phyloP scores from a whole-genome alignment of 139 green algal species.

The Ettlia oleoabundans region DNA sequence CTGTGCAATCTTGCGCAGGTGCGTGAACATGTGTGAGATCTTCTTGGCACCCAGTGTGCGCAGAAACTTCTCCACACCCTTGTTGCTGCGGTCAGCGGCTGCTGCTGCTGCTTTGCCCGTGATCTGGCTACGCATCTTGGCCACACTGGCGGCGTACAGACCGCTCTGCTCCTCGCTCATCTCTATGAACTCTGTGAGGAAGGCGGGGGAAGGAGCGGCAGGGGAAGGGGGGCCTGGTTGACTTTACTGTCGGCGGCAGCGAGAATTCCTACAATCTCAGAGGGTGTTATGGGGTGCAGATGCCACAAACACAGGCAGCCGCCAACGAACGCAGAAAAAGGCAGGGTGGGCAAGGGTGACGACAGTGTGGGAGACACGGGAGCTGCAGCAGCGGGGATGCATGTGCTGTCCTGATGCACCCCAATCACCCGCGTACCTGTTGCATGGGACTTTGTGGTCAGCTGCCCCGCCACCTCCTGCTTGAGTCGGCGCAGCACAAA shows the following conservation, averaged over 20 bases:
- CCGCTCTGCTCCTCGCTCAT: conserved; percentile 67
- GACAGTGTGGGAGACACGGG: too few species aligned
- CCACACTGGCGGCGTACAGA: conserved; percentile 65
- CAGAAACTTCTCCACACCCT: conserved; percentile 36
- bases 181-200: conserved; percentile 57
- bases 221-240: background rate
- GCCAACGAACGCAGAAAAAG: too few species aligned
- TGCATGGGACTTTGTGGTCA: conserved; percentile 21
- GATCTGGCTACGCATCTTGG: conserved; percentile 39
- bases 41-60: conserved; percentile 62
- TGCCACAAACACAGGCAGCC: too few species aligned
- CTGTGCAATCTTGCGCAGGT: conserved; percentile 94
- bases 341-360: too few species aligned
- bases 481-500: conserved; percentile 94
- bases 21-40: conserved; percentile 90
- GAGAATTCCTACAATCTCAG: background rate
- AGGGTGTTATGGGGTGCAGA: too few species aligned
- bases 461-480: conserved; percentile 78
- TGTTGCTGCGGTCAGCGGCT: conserved; percentile 31
- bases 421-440: background rate
- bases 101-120: conserved; percentile 26
- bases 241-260: background rate
- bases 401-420: too few species aligned
- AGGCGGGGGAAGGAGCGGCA: background rate
- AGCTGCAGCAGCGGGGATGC: too few species aligned